Base-by-base conservation (phyloP, 169 alveolate species). In the Eimeria brunetti region DNA sequence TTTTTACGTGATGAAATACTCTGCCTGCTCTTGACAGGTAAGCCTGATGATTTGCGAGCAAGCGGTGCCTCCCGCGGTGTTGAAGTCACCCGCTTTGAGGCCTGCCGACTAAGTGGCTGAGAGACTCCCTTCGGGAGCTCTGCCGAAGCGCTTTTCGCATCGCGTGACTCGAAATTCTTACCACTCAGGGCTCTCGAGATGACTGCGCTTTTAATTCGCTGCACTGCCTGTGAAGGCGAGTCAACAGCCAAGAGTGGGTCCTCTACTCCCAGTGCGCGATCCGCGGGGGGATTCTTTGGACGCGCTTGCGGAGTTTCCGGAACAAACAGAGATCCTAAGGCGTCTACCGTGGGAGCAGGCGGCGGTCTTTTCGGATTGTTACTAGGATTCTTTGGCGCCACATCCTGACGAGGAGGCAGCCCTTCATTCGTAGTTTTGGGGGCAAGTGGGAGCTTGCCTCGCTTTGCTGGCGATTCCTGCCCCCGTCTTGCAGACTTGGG, bases 191-290 rank as follows among this genome's bases (percentile, higher is more conserved):
- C 44, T n/a, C 93, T 86, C 46, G 67, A 53, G 53, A 64, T 64
- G 27, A 86, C 93, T 44, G 93, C 93, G 81, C 93, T 86, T 44
- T 38, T 86, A 36, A 62, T 44, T 44, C 93, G 67, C 36, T 86
- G 80, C 80, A 86, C 69, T 64, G 83, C 53, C 67, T 22, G 83
- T 44, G 36, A 30, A 44, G 78, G 67, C 20, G 83, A 86, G 83
- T 86, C 84, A 0, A 64, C 49, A 51, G 93, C 53, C 56, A 86
- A 64, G 14, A 86, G 93, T 18, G 93, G 93, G 58, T 86, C 93
- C 62, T 44, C 83, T 64, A 60, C 46, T 41, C 16, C 30, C 64
- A 86, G 62, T 38, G 64, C 93, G 22, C 67, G 58, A 30, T 86
- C 81, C 46, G 69, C 78, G 2, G 83, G 36, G 20, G n/a, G 20